Evolutionary conservation across 2,329 filamentous ascomycete species (phyloP).

Genomic region (Botryotinia narcissicola): DNA sequence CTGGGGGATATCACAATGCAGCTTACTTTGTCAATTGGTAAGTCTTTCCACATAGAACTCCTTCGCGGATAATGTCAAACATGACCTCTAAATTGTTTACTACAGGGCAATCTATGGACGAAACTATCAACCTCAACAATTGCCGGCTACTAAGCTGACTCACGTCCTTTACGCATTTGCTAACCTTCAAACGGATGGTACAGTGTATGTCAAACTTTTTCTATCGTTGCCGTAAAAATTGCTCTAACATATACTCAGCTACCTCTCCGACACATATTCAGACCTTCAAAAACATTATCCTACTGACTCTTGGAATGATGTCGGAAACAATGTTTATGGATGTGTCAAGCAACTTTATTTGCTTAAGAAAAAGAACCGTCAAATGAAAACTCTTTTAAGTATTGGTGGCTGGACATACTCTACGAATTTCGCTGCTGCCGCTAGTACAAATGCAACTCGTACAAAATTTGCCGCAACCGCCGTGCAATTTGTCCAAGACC

Average conservation of each 20-base stretch:
- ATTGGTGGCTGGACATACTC: constrained; percentile 89
- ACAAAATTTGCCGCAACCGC: constrained; percentile 66
- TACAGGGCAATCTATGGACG: constrained; percentile 69
- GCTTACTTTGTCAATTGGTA: constrained; percentile 41
- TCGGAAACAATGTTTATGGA: constrained; percentile 72
- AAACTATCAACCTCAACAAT: constrained; percentile 67
- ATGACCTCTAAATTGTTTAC: background rate
- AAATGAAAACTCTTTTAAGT: constrained; percentile 73
- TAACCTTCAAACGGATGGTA: constrained; percentile 68
- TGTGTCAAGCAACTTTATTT: constrained; percentile 76
- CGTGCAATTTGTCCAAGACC: constrained; percentile 68
- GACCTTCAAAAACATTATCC: constrained; percentile 76
- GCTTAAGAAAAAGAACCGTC: constrained; percentile 73
- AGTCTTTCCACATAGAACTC: background rate
- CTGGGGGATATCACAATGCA: constrained; percentile 24
- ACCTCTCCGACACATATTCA: constrained; percentile 65
- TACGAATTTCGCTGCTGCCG: constrained; percentile 67
- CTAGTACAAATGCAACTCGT: constrained; percentile 60
- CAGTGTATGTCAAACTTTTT: constrained; percentile 53
- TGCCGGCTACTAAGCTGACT: constrained; percentile 68
- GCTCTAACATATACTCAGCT: constrained; percentile 40
- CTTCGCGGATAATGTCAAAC: background rate
- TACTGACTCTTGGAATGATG: constrained; percentile 67
- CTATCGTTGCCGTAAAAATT: constrained; percentile 50
- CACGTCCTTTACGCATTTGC: constrained; percentile 82